Evolutionary conservation across 1,139 yeast species (phyloP), one percentile per base, ranked within the genome.

Genomic region (Magnusiomyces tetraspermus): DNA sequence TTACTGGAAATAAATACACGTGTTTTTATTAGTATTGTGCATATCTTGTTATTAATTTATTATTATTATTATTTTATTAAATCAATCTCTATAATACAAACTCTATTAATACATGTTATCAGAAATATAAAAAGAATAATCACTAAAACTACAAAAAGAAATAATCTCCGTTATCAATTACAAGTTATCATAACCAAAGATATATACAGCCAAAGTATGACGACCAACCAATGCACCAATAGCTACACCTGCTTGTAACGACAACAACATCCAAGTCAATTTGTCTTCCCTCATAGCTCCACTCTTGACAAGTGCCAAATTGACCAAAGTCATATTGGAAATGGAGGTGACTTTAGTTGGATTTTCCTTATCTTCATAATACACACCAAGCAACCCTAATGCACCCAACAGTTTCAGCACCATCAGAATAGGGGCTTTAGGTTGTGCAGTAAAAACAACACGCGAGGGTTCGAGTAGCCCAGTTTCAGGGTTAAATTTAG

Each of bases 251-350:
- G 86, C 77, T 64, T 92, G 98, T 23, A 80, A 61, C 0, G 61
- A 61, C 63, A 92, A 67, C 24, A 92, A 75, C 3, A 76, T 63
- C 30, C 71, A 56, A 57, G 97, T 85, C 53, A 92, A 72, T 24
- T 67, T 71, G 63, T 87, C 96, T 66, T 92, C 99, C 55, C 92
- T 76, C 74, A 85, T 68, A 1, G 97, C 97, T 0, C 98, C 98
- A 50, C 83, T 73, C 84, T 89, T 80, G 8, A 90, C 96, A 48
- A 92, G 73, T 3, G 78, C 76, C 57, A 92, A 73, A 66, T 90
- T 94, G 58, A 92, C 88, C 50, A 92, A 71, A 3, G 99, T 92
- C 78, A 92, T 75, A 65, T 92, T 92, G 19, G 94, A 82, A 53
- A 86, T 79, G 54, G 77, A 76, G 5, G 68, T 62, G 36, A 80